Conservation (phyloP, 1,139 yeast species). For the Candida frijolesensis region DNA sequence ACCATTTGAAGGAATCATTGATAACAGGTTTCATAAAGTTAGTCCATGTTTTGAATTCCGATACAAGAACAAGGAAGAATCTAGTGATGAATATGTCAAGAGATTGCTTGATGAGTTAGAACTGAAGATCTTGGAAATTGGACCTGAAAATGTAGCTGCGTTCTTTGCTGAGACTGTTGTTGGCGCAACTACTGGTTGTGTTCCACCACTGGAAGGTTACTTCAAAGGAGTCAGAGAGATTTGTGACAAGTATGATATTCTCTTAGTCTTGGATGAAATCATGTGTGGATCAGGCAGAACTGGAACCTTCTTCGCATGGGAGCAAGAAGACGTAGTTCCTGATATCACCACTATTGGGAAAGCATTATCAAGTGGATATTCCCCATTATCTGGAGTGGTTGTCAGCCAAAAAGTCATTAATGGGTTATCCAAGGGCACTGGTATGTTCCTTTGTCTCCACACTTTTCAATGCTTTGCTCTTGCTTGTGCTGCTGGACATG, state of each 20-base stretch:
- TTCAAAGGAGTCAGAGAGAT: constrained; percentile 54
- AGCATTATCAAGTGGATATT: constrained; percentile 21
- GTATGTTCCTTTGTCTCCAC: constrained; percentile 18
- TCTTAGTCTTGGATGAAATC: constrained; percentile 62
- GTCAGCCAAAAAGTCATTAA: constrained; percentile 18
- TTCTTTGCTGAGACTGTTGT: constrained; percentile 57
- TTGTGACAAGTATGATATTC: constrained; percentile 59
- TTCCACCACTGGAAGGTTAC: constrained; percentile 59
- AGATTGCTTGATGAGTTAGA: constrained; percentile 21
- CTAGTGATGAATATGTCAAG: constrained; percentile 15
- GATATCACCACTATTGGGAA: constrained; percentile 22
- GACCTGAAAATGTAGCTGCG: constrained; percentile 47
- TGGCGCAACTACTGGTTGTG: constrained; percentile 61
- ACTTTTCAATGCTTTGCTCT: constrained; percentile 22
- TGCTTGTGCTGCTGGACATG: constrained; percentile 20
- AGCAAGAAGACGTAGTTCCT: constrained; percentile 19
- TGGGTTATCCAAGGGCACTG: constrained; percentile 17
- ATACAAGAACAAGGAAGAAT: constrained; percentile 15
- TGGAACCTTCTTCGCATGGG: constrained; percentile 23
- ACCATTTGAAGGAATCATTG: constrained; percentile 18
- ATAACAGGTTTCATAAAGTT: constrained; percentile 18
- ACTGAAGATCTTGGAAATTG: constrained; percentile 18
- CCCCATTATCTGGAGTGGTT: constrained; percentile 21
- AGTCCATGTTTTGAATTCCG: constrained; percentile 14
- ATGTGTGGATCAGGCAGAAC: constrained; percentile 67